phyloP scores from a whole-genome alignment of 257 asterid species.

The Salvia miltiorrhiza region DNA sequence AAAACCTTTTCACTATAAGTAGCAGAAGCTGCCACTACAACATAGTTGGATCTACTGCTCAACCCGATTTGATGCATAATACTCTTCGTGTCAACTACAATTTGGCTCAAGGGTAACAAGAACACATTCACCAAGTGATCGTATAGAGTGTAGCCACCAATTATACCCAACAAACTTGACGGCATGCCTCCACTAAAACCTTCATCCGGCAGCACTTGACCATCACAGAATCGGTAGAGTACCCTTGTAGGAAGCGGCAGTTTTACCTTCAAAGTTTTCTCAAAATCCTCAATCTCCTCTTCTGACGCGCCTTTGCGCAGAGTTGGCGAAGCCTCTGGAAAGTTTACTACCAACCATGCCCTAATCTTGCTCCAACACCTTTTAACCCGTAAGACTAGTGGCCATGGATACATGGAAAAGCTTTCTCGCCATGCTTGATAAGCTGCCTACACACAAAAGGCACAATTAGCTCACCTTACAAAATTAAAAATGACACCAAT shows the following conservation, averaged over 20 bases:
- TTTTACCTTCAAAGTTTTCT: slow-evolving; percentile 57
- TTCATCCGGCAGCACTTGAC: slow-evolving; percentile 55
- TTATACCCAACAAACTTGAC: slow-evolving; percentile 63
- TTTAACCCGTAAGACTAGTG: slow-evolving; percentile 68
- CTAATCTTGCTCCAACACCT: slow-evolving; percentile 68
- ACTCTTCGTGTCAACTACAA: slow-evolving; percentile 42
- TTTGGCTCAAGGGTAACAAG: slow-evolving; percentile 63
- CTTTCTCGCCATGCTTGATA: slow-evolving; percentile 73
- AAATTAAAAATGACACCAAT: neutral
- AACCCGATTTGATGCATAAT: slow-evolving; percentile 37
- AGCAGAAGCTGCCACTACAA: slow-evolving; percentile 70
- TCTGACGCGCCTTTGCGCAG: slow-evolving; percentile 78
- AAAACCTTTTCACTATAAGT: slow-evolving; percentile 56
- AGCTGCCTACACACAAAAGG: slow-evolving; percentile 48
- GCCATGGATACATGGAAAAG: slow-evolving; percentile 79
- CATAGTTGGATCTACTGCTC: slow-evolving; percentile 34
- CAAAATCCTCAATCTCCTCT: slow-evolving; percentile 53
- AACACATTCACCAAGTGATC: slow-evolving; percentile 73
- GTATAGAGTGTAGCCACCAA: slow-evolving; percentile 82
- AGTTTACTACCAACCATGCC: slow-evolving; percentile 59
- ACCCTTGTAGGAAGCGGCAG: slow-evolving; percentile 86
- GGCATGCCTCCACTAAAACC: slow-evolving; percentile 32
- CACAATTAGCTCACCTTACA: slow-evolving; percentile 7
- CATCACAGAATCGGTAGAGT: slow-evolving; percentile 80
- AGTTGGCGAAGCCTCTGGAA: slow-evolving; percentile 72